Percentiles rank a stretch among this genome's conserved stretches.
These are phyloP conservation scores for Candida sonorensis DNA, from an alignment of 805 yeast species.

Conservation along the genomic window DNA sequence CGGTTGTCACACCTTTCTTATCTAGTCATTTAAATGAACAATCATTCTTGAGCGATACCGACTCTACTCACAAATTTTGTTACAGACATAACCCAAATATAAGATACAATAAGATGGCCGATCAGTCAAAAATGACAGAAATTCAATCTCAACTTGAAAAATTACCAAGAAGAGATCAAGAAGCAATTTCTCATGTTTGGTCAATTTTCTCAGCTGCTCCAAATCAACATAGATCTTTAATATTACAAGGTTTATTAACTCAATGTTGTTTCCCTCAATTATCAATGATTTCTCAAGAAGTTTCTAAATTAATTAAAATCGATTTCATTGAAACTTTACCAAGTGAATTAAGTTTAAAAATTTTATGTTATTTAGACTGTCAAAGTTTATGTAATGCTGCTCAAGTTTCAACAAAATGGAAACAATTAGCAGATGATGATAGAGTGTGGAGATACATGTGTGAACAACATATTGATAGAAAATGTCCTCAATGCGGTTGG, in stretches of 20 bases:
- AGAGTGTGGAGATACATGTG: slow-evolving; percentile 98
- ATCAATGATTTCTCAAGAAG: slow-evolving; percentile 76
- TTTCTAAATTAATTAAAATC: slow-evolving; percentile 71
- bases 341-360: slow-evolving; percentile 74
- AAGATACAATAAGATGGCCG: slow-evolving; percentile 63
- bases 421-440: slow-evolving; percentile 87
- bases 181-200: slow-evolving; percentile 79
- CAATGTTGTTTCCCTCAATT: slow-evolving; percentile 96
- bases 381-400: slow-evolving; percentile 91
- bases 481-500: slow-evolving; percentile 99
- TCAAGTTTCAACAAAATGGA: slow-evolving; percentile 85
- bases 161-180: slow-evolving; percentile 64
- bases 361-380: slow-evolving; percentile 86
- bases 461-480: slow-evolving; percentile 94
- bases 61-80: slow-evolving; percentile 65
- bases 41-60: slow-evolving; percentile 36
- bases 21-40: slow-evolving; percentile 26
- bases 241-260: slow-evolving; percentile 73
- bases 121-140: slow-evolving; percentile 53
- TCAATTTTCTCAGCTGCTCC: slow-evolving; percentile 74
- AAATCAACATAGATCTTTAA: slow-evolving; percentile 59
- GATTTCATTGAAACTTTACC: slow-evolving; percentile 87
- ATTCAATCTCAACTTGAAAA: slow-evolving; percentile 52
- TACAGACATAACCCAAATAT: slow-evolving; percentile 92
- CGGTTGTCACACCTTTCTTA: slow-evolving; percentile 30